Base-by-base conservation (phyloP, 2,329 filamentous ascomycete species). In the Knufia fluminis region DNA sequence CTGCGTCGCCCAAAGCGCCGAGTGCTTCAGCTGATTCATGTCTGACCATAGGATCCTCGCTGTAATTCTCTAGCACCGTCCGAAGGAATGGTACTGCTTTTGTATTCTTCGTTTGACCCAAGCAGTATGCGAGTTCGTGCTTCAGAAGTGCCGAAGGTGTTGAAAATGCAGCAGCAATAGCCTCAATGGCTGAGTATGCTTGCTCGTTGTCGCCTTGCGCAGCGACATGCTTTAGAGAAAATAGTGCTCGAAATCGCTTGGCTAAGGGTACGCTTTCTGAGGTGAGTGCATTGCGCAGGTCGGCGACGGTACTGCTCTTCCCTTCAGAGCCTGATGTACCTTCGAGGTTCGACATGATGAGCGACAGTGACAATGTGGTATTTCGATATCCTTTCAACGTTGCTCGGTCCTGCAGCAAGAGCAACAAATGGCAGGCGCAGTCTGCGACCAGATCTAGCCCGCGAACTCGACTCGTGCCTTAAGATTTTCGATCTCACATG, bases 21-120 rank as follows among this genome's bases (percentile, higher is more conserved):
- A 98, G 75, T 2, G 92, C 92, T 73, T 98, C 92, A 2, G 91
- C 92, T 14, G 92, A 91, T 72, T 98, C 92, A 62, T 98, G 92
- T 59, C 92, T 78, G 68, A 88, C 94, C 90, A 98, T 98, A 32
- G 85, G 70, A 71, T 97, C 90, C 68, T 97, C 88, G n/a, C 79
- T 64, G 55, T 81, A 71, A 66, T 97, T 79, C 57, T 85, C 77
- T 50, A 97, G 73, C 12, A 94, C 87, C 10, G 74, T 69, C 51
- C 82, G 78, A 57, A 98, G 73, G 54, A 81, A 83, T 8, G 82
- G 76, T 8, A 89, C 78, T 0, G 90, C 85, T 40, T 82, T 82
- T 45, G 76, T 68, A 63, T 95, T 88, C 51, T 82, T 82, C 1
- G 86, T 91, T 70, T 98, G 92, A 6, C 92, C 92, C 2, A 98